Evolutionary conservation across 257 asterid genomes (phyloP), one percentile per base, ranked within the genome.

Genomic region (Solanum rostratum): DNA sequence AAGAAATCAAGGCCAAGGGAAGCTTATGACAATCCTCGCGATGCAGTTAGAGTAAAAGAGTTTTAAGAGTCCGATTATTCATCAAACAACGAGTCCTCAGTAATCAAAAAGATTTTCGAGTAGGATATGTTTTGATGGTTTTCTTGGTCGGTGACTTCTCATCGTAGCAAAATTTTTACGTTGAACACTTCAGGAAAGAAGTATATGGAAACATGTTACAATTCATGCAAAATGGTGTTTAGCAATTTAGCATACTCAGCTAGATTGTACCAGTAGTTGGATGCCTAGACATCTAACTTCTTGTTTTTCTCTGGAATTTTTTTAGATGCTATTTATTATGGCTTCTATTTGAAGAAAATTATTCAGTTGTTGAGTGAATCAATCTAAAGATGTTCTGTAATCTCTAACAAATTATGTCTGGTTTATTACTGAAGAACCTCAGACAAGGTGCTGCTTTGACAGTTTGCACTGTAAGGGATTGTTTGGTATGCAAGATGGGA

Each of bases 1-100:
- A 93, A 91, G 88, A 95, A 95, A 79, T 87, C 94, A 65, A 92
- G 95, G 92, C 89, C 93, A 4, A 89, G 78, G 87, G 98, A 86
- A 86, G 93, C 95, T 22, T 95, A 91, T 82, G 87, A 83, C 22
- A 85, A 87, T 88, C 97, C 97, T 80, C 88, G 57, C 6, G 93
- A 91, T 74, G 98, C 89, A 20, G 85, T 91, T 83, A 86, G 85
- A 83, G 88, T 93, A 22, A 92, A 92, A 65, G 97, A 93, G 37
- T 90, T 90, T 82, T 95, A 93, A 94, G 65, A 57, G 62, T 27
- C 30, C 16, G 43, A 49, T 24, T 76, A 49, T 15, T 24, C 43
- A 46, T 46, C 49, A 15, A 24, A 74, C 60, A 24, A 14, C 10
- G 39, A 15, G 9, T 15, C 81, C 62, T 76, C 60, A 76, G 49